Conservation (phyloP, 1,284 basidiomycete genomes). For the Athelia sp. region DNA sequence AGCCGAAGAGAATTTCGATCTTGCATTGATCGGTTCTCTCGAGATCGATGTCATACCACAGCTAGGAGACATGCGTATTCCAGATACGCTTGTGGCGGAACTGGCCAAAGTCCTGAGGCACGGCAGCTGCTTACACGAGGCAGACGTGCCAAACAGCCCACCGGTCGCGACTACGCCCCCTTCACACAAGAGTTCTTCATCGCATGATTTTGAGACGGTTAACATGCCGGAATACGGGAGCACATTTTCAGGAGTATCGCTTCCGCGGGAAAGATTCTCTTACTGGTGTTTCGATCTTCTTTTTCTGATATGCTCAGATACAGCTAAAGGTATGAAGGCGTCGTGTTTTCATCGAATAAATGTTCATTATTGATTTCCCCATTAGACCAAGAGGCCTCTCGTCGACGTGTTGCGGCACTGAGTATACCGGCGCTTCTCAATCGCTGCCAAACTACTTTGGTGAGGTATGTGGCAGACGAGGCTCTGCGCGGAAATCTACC, state of each 20-base stretch:
- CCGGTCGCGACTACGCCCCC: too few species aligned
- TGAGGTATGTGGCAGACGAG: constrained; percentile 79
- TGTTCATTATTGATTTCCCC: neutral
- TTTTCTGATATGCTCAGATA: constrained; percentile 72
- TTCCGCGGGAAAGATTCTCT: constrained; percentile 79
- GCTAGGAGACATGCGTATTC: constrained; percentile 65
- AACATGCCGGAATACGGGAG: constrained; percentile 45
- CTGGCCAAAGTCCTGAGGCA: constrained; percentile 72
- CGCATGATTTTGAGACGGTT: constrained; percentile 32
- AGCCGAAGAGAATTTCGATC: constrained; percentile 85
- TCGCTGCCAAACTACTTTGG: constrained; percentile 66
- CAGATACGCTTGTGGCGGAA: constrained; percentile 66
- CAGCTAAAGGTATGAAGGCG: constrained; percentile 43
- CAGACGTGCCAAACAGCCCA: constrained; percentile 9
- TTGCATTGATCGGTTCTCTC: constrained; percentile 73
- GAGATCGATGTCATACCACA: constrained; percentile 78
- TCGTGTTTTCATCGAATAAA: too few species aligned
- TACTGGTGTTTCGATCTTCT: constrained; percentile 95
- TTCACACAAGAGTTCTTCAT: constrained; percentile 3
- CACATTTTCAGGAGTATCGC: constrained; percentile 49
- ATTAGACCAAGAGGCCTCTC: constrained; percentile 52
- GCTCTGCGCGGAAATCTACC: constrained; percentile 78
- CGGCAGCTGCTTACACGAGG: constrained; percentile 70
- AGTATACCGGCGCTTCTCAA: constrained; percentile 67
- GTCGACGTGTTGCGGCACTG: constrained; percentile 66